These are phyloP conservation scores for Teunomyces kruisii DNA, from an alignment of 805 yeast genomes.

Conservation along the genomic window DNA sequence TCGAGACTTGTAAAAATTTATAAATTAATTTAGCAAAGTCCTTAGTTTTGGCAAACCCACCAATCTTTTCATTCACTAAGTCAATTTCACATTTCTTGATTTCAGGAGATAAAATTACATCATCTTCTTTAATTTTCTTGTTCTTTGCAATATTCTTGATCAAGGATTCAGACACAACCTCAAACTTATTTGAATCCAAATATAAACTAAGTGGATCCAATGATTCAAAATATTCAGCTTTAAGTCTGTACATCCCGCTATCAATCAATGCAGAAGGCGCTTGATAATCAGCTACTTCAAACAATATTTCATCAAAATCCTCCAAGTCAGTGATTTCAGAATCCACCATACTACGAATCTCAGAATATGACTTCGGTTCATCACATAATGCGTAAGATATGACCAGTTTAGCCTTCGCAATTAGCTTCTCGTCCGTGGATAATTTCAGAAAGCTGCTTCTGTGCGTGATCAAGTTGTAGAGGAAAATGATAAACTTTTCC, in stretches of 20 bases:
- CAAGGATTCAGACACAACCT: slow-evolving; percentile 50
- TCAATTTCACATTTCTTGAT: slow-evolving; percentile 28
- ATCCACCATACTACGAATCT: slow-evolving; percentile 32
- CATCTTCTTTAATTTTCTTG: slow-evolving; percentile 36
- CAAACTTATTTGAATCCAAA: slow-evolving; percentile 49
- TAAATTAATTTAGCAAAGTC: slow-evolving; percentile 57
- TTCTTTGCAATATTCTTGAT: slow-evolving; percentile 42
- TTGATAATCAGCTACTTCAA: slow-evolving; percentile 62
- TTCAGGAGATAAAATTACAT: slow-evolving; percentile 51
- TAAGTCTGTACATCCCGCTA: slow-evolving; percentile 66
- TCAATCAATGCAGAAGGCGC: slow-evolving; percentile 61
- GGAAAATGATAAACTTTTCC: slow-evolving; percentile 41
- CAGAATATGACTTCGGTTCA: slow-evolving; percentile 56
- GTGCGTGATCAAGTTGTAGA: slow-evolving; percentile 46
- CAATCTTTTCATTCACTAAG: slow-evolving; percentile 41
- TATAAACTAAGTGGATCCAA: slow-evolving; percentile 64
- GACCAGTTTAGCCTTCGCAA: slow-evolving; percentile 33
- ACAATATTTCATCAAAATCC: slow-evolving; percentile 50
- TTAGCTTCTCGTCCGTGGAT: slow-evolving; percentile 25
- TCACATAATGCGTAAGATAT: slow-evolving; percentile 52
- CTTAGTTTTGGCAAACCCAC: slow-evolving; percentile 49
- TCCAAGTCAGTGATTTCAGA: slow-evolving; percentile 32
- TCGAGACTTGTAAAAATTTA: slow-evolving; percentile 55
- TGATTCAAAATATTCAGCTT: slow-evolving; percentile 48
- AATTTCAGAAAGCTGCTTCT: slow-evolving; percentile 25